Evolutionary conservation across 148 eudicot species (phyloP), one percentile per base, ranked within the genome.

Genomic region (Vaccinium macrocarpon): DNA sequence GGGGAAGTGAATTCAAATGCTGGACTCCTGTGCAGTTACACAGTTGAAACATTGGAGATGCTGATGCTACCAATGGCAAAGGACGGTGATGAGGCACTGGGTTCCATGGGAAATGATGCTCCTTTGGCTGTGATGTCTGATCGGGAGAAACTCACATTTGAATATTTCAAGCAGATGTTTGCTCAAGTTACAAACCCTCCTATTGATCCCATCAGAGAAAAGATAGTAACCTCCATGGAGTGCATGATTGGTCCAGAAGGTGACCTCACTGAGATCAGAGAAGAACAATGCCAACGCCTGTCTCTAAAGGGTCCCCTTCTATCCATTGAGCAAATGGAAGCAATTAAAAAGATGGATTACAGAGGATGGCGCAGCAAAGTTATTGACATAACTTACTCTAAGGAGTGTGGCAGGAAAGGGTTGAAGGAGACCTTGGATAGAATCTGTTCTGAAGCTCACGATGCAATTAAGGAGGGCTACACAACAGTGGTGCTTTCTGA

Each of bases 211-310:
- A 97, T 97, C 18, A 78, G 99, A 76, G 99, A 97, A 90, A 95
- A 97, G 88, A 95, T 97, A 51, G 99, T 97, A 81, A 97, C 99
- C 55, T 97, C 99, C 52, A 97, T 92, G 95, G 94, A 95, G 83
- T 97, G 99, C 92, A 97, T 97, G 99, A 90, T 97, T 68, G 99
- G 99, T 82, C 98, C 99, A 23, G 99, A 97, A 87, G 99, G 99
- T 32, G 99, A 97, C 88, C 96, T 97, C 56, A 97, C 99, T 16
- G 99, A 97, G 88, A 94, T 95, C 29, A 89, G 98, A 8, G 99
- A 95, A 87, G 95, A 88, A 76, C 99, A 97, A 86, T 95, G 98
- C 56, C 98, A 94, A 62, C 99, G 99, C 61, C 93, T 97, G 25
- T 97, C 99, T 8, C 88, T 97, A 35, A 97, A 95, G 89, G 99